These are phyloP conservation scores for Brasilioporus rufonigricans DNA, from an alignment of 768 basidiomycete species.

Conservation along the genomic window DNA sequence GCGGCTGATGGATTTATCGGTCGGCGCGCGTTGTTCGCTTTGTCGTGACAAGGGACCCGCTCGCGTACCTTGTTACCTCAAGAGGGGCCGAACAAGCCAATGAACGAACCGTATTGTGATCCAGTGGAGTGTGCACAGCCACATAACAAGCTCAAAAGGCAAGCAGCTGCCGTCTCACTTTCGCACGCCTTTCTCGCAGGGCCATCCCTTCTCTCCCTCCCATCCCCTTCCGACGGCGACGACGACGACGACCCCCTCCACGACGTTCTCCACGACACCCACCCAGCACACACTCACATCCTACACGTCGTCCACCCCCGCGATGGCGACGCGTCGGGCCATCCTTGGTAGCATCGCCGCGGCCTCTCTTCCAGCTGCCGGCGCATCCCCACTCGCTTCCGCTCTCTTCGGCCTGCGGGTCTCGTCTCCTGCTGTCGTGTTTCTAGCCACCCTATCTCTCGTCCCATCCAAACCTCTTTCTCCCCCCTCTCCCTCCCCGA, in stretches of 20 bases:
- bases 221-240: neutral
- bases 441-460: conserved; percentile 61
- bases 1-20: neutral
- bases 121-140: conserved; percentile 21
- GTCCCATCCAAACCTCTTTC: conserved; percentile 46
- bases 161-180: conserved; percentile 21
- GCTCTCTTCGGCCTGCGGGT: conserved; percentile 60
- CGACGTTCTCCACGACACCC: neutral
- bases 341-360: conserved; percentile 20
- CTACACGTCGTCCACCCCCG: neutral
- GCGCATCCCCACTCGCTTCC: conserved; percentile 21
- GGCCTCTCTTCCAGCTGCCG: conserved; percentile 23
- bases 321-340: conserved; percentile 27
- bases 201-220: conserved; percentile 20
- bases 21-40: neutral
- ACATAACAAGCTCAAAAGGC: conserved; percentile 32
- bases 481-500: conserved; percentile 52
- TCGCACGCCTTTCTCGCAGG: conserved; percentile 31
- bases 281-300: neutral
- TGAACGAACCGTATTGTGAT: neutral
- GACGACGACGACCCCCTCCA: neutral
- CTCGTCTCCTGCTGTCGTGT: conserved; percentile 64
- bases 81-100: neutral
- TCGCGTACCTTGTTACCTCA: too few species aligned
- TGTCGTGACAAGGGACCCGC: neutral